A percentile compares a stretch with the other conserved stretches of the same genome.
Evolutionary conservation across 257 asterid genomes (phyloP).

Genomic region (Penstemon eatonii): DNA sequence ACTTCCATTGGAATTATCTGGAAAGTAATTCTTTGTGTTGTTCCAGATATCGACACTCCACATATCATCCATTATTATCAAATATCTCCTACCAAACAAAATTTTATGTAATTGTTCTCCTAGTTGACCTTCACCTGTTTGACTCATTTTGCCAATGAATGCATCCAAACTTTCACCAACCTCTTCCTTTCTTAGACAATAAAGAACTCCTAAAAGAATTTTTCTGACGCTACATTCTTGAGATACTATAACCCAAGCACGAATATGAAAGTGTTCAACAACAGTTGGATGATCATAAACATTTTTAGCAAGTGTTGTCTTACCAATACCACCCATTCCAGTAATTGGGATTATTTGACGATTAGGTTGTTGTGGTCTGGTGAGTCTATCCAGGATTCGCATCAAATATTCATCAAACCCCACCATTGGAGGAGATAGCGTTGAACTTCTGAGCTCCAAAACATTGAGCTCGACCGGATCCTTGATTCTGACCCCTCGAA

Average conservation of each 20-base stretch:
- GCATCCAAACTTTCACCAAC: too few relatives aligned
- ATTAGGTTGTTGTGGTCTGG: not conserved
- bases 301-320: conserved; percentile 13
- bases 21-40: not conserved
- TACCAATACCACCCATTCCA: conserved; percentile 18
- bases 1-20: not conserved
- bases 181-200: too few relatives aligned
- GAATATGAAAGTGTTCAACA: not conserved
- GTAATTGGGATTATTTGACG: not conserved
- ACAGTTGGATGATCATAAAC: not conserved
- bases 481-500: too few relatives aligned
- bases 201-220: not conserved
- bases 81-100: conserved; percentile 1
- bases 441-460: too few relatives aligned
- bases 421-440: not conserved
- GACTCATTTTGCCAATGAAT: too few relatives aligned
- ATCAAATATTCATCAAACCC: not conserved
- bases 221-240: not conserved
- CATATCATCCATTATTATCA: conserved; percentile 5
- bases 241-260: conserved; percentile 10
- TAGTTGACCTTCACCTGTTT: not conserved
- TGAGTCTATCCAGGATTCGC: not conserved
- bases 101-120: conserved; percentile 3
- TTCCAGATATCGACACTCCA: not conserved
- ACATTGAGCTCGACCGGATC: too few relatives aligned